These are phyloP conservation scores for Borovskyia barvae DNA, from an alignment of 208 protist species.

Conservation along the genomic window DNA sequence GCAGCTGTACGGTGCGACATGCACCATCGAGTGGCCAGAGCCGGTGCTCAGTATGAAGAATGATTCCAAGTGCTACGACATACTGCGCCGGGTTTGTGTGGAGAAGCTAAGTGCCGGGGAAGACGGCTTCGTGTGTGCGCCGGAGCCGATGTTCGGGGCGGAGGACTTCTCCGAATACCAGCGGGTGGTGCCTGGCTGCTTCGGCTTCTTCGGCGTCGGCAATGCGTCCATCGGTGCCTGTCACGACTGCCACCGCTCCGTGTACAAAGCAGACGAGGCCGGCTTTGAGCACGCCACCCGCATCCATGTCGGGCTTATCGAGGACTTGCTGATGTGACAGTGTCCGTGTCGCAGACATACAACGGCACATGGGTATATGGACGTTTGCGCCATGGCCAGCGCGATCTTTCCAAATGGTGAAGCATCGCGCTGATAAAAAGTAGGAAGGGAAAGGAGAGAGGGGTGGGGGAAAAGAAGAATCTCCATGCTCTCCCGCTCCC, in stretches of 20 bases:
- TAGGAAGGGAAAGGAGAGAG: too few relatives aligned
- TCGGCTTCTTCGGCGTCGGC: conserved; percentile 46
- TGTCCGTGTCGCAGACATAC: too few relatives aligned
- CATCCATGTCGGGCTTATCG: conserved; percentile 48
- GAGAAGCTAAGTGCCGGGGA: conserved; percentile 35
- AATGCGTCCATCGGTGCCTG: conserved; percentile 18
- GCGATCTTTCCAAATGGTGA: too few relatives aligned
- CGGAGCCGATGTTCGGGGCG: conserved; percentile 41
- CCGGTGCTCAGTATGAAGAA: conserved; percentile 58
- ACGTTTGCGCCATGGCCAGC: too few relatives aligned
- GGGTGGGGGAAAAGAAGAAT: too few relatives aligned
- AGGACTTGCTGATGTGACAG: conserved; percentile 48
- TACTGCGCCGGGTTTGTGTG: conserved; percentile 34
- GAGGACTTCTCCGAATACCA: conserved; percentile 69
- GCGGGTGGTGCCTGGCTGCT: conserved; percentile 54
- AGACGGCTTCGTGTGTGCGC: conserved; percentile 37
- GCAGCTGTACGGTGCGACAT: conserved; percentile 41
- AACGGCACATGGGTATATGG: too few relatives aligned
- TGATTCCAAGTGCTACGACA: conserved; percentile 44
- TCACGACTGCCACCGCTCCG: conserved; percentile 41
- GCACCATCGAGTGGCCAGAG: conserved; percentile 22
- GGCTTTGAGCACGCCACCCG: conserved; percentile 45
- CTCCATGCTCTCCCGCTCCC: too few relatives aligned
- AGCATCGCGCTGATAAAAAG: too few relatives aligned
- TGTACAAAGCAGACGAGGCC: conserved; percentile 47